phyloP scores from a whole-genome alignment of 148 eudicot genomes.

The Amaranthus palmeri region DNA sequence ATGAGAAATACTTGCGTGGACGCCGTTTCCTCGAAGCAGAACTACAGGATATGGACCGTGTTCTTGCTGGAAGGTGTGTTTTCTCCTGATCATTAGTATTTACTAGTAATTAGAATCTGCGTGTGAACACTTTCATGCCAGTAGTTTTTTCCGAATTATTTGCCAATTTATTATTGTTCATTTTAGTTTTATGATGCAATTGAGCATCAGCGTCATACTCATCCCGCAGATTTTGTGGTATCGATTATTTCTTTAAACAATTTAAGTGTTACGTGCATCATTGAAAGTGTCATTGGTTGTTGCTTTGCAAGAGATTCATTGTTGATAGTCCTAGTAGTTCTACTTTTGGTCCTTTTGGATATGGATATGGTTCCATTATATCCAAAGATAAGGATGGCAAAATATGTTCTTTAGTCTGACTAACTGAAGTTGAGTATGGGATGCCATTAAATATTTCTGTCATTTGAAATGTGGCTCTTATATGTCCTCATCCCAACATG shows the following conservation, averaged over 20 bases:
- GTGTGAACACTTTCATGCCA: not conserved
- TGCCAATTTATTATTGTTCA: not conserved
- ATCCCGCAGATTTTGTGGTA: not conserved
- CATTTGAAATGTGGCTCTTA: not conserved
- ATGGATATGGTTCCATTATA: constrained; percentile 15
- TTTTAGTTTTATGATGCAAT: not conserved
- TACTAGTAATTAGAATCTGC: not conserved
- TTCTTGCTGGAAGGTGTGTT: constrained; percentile 74
- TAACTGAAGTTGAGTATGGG: constrained; percentile 21
- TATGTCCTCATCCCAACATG: not conserved
- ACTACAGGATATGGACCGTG: constrained; percentile 79
- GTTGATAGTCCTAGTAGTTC: not conserved
- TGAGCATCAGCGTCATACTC: not conserved
- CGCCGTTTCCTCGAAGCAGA: constrained; percentile 92
- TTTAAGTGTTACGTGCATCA: constrained; percentile 22
- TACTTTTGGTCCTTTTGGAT: not conserved
- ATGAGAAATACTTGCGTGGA: constrained; percentile 85
- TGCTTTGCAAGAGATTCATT: not conserved
- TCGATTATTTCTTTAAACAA: constrained; percentile 15
- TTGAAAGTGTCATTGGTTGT: constrained; percentile 18
- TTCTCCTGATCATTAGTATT: not conserved
- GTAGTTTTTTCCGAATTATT: not conserved
- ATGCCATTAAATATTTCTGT: constrained; percentile 5
- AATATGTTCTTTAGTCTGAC: constrained; percentile 9
- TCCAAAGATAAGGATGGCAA: constrained; percentile 18